Percentiles rank a stretch among this genome's conserved stretches.
Conservation (phyloP, 805 yeast species). For the Tanozyma kutaoensis region DNA sequence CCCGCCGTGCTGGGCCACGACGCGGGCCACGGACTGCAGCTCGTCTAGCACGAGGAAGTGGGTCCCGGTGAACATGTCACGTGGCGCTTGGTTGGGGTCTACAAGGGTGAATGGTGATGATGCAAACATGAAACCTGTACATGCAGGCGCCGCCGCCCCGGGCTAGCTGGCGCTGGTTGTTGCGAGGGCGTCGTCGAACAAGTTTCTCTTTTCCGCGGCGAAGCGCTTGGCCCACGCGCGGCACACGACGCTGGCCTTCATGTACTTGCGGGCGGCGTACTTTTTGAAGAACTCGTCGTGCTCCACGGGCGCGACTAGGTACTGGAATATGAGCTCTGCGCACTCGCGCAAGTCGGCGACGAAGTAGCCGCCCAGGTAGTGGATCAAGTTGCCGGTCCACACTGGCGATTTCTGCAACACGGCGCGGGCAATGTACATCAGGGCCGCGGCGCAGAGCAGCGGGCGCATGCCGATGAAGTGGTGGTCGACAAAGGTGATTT, state of each 20-base stretch:
- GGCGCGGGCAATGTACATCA: slow-evolving; percentile 72
- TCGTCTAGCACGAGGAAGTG: no score
- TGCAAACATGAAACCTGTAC: no score
- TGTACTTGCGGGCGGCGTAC: slow-evolving; percentile 77
- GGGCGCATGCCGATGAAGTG: slow-evolving; percentile 63
- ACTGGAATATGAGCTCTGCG: slow-evolving; percentile 62
- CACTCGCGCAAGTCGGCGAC: slow-evolving; percentile 62
- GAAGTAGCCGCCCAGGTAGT: slow-evolving; percentile 83
- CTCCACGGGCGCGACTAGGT: slow-evolving; percentile 64
- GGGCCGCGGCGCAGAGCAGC: slow-evolving; percentile 72
- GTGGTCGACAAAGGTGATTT: slow-evolving; percentile 64
- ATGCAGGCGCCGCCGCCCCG: no score
- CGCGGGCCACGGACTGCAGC: no score
- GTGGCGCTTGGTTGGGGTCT: no score
- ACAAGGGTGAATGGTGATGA: no score
- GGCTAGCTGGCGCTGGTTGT: no score
- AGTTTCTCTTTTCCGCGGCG: slow-evolving; percentile 28
- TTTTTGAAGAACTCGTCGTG: slow-evolving; percentile 91
- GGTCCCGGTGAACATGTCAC: no score
- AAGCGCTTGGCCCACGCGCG: slow-evolving; percentile 73
- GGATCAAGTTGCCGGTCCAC: slow-evolving; percentile 82
- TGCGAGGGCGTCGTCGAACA: no score
- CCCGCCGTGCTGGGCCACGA: no score
- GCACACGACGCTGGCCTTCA: slow-evolving; percentile 73
- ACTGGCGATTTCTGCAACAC: slow-evolving; percentile 52